A percentile compares a stretch with the other conserved stretches of the same genome.
Conservation (phyloP, 2,329 filamentous ascomycete genomes). For the Chrysoporthe puriensis region DNA sequence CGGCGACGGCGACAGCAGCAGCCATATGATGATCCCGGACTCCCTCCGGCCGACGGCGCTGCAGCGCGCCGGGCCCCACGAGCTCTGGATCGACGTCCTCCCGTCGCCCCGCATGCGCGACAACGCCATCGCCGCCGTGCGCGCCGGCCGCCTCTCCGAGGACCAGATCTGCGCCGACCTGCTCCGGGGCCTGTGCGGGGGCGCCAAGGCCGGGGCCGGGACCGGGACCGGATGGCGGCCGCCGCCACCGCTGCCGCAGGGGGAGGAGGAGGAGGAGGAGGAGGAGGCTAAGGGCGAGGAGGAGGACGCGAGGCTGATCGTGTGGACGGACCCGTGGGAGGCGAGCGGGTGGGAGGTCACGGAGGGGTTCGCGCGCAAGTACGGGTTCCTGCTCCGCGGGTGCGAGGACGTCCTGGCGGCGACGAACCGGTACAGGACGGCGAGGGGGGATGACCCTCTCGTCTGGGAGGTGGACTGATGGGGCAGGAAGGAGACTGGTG, state of each 20-base stretch:
- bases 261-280: background rate
- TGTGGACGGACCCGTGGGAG: conserved; percentile 34
- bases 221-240: background rate
- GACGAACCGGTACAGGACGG: conserved; percentile 32
- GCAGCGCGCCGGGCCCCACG: conserved; percentile 33
- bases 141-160: conserved; percentile 23
- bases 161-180: conserved; percentile 28
- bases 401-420: conserved; percentile 35
- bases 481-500: too few relatives aligned
- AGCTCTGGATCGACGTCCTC: conserved; percentile 33
- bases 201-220: background rate
- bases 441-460: conserved; percentile 19
- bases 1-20: conserved; percentile 12
- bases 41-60: conserved; percentile 34
- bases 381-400: conserved; percentile 33
- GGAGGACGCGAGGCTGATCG: conserved; percentile 21
- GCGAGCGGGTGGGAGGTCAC: conserved; percentile 37
- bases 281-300: background rate
- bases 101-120: conserved; percentile 32
- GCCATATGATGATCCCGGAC: conserved; percentile 24
- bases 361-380: conserved; percentile 35
- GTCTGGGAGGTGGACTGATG: conserved; percentile 17
- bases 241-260: background rate
- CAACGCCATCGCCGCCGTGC: conserved; percentile 30
- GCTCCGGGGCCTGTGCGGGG: conserved; percentile 13